Evolutionary conservation across 805 yeast genomes (phyloP).

Genomic region (Starmerella potacharoeniae): DNA sequence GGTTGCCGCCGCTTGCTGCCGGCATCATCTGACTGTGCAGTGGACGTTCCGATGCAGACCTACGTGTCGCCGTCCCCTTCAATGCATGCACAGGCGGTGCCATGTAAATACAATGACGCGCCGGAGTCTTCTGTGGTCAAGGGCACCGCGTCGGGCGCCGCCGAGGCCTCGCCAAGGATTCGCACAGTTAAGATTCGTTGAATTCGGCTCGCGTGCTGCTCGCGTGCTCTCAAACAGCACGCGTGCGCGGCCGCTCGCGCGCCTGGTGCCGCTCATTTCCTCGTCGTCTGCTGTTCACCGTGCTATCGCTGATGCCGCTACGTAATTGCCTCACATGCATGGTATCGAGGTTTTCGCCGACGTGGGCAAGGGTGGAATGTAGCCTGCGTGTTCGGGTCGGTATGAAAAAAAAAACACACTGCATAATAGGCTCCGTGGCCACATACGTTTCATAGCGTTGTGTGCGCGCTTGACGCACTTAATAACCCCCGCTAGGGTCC

Average conservation of each 20-base stretch:
- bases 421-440: background rate
- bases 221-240: too few relatives aligned
- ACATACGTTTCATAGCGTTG: too few relatives aligned
- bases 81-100: background rate
- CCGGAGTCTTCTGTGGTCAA: background rate
- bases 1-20: conserved; percentile 1
- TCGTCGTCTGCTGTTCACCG: too few relatives aligned
- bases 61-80: background rate
- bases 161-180: too few relatives aligned
- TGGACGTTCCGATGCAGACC: background rate
- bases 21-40: background rate
- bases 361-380: background rate
- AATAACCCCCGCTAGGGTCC: background rate
- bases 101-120: background rate
- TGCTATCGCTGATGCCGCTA: background rate
- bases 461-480: background rate
- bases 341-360: background rate
- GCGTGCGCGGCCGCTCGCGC: too few relatives aligned
- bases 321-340: background rate
- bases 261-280: too few relatives aligned
- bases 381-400: background rate
- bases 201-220: too few relatives aligned
- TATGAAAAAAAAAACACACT: background rate
- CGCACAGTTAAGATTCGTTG: too few relatives aligned
- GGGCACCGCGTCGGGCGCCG: too few relatives aligned